These are phyloP conservation scores for Tetrahymena borealis DNA, from an alignment of 73 alveolate genomes.

Conservation along the genomic window DNA sequence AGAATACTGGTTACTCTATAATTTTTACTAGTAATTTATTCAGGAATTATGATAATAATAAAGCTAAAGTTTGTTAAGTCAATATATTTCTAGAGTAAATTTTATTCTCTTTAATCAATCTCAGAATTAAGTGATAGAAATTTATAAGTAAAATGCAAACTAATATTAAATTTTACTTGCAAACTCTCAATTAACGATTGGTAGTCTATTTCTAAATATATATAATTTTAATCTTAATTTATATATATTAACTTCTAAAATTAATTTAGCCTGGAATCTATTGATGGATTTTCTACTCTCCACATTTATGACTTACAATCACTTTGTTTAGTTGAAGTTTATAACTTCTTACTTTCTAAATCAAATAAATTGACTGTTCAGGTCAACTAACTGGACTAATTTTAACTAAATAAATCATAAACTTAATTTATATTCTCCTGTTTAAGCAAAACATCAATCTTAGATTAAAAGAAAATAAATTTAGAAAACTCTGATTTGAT, in stretches of 20 bases:
- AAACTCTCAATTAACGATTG: too few relatives aligned
- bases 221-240: background rate
- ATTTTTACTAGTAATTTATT: too few relatives aligned
- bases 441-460: background rate
- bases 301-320: background rate
- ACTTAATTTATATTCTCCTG: background rate
- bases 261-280: background rate
- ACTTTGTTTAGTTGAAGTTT: background rate
- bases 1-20: too few relatives aligned
- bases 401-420: background rate
- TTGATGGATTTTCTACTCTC: background rate
- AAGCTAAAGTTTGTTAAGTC: too few relatives aligned
- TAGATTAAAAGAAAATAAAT: background rate
- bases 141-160: too few relatives aligned
- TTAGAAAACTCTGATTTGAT: background rate
- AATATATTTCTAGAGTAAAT: too few relatives aligned
- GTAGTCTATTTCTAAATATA: background rate
- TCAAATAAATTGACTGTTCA: background rate
- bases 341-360: background rate
- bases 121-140: too few relatives aligned
- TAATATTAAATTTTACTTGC: too few relatives aligned
- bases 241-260: background rate
- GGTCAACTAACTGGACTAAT: background rate
- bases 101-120: too few relatives aligned
- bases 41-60: too few relatives aligned